phyloP scores from a whole-genome alignment of 768 basidiomycete genomes.

The Cystobasidium onofrii region DNA sequence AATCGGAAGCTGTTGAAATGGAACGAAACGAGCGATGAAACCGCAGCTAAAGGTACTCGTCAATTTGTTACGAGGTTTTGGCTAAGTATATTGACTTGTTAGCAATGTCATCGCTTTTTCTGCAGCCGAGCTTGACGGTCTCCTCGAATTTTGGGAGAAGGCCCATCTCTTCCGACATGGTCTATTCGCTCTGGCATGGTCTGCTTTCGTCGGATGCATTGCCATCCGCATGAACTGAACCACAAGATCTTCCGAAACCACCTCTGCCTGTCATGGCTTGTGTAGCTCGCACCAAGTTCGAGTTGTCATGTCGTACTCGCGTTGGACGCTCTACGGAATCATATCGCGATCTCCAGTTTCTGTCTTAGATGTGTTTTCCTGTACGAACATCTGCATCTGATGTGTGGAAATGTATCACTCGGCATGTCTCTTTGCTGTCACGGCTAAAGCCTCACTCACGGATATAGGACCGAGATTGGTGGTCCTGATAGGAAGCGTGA shows the following conservation, averaged over 20 bases:
- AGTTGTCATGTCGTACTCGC: not conserved
- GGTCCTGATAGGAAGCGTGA: constrained; percentile 22
- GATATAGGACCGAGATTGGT: constrained; percentile 33
- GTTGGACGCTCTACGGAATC: not conserved
- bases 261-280: too few species aligned
- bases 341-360: not conserved
- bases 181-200: not conserved
- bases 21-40: not conserved
- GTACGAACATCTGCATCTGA: constrained; percentile 30
- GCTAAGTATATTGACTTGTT: not conserved
- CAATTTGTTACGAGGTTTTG: too few species aligned
- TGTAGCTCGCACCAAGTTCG: too few species aligned
- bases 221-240: not conserved
- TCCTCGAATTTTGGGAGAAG: not conserved
- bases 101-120: too few species aligned
- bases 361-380: constrained; percentile 10
- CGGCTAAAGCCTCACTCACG: too few species aligned
- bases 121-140: not conserved
- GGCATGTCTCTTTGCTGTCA: too few species aligned
- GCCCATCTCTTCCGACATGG: not conserved
- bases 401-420: too few species aligned
- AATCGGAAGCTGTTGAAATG: not conserved
- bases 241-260: too few species aligned
- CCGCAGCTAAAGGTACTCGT: not conserved
- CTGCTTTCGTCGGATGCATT: not conserved